A percentile compares a stretch with the other conserved stretches of the same genome.
These are phyloP conservation scores for Coniochaeta ligniaria DNA, from an alignment of 2,329 filamentous ascomycete species.

Conservation along the genomic window DNA sequence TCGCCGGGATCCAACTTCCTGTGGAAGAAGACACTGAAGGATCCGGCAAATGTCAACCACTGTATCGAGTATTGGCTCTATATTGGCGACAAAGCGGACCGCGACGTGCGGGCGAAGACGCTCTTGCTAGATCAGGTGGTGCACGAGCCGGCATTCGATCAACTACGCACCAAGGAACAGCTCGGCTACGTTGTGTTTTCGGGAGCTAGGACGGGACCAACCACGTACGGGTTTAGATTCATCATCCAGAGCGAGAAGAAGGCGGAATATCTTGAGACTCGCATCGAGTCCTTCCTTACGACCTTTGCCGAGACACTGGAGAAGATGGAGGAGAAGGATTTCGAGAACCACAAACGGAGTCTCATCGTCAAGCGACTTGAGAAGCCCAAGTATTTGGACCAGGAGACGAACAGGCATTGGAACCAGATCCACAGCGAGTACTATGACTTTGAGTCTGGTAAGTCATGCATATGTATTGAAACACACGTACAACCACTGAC, in stretches of 20 bases:
- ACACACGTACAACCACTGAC: conserved; percentile 1
- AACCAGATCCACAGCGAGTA: conserved; percentile 76
- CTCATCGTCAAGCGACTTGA: conserved; percentile 81
- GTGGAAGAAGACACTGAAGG: conserved; percentile 73
- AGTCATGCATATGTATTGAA: conserved; percentile 20
- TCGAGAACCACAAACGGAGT: conserved; percentile 86
- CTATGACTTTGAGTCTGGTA: conserved; percentile 84
- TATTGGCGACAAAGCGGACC: conserved; percentile 62
- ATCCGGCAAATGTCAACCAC: conserved; percentile 84
- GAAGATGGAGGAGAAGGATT: conserved; percentile 74
- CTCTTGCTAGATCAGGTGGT: conserved; percentile 83
- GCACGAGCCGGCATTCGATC: conserved; percentile 90
- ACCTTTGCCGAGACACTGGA: conserved; percentile 59
- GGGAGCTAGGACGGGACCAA: conserved; percentile 62
- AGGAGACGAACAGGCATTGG: conserved; percentile 81
- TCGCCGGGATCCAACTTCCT: conserved; percentile 76
- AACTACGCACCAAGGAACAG: conserved; percentile 92
- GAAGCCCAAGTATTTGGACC: conserved; percentile 84
- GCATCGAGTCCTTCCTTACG: conserved; percentile 79
- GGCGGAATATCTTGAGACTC: conserved; percentile 73
- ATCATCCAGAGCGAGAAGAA: conserved; percentile 90
- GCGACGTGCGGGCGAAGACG: conserved; percentile 65
- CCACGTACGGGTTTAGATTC: conserved; percentile 78
- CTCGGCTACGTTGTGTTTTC: conserved; percentile 95
- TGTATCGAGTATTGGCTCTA: conserved; percentile 74